phyloP scores from a whole-genome alignment of 1,139 yeast species.

The Candida sp. region DNA sequence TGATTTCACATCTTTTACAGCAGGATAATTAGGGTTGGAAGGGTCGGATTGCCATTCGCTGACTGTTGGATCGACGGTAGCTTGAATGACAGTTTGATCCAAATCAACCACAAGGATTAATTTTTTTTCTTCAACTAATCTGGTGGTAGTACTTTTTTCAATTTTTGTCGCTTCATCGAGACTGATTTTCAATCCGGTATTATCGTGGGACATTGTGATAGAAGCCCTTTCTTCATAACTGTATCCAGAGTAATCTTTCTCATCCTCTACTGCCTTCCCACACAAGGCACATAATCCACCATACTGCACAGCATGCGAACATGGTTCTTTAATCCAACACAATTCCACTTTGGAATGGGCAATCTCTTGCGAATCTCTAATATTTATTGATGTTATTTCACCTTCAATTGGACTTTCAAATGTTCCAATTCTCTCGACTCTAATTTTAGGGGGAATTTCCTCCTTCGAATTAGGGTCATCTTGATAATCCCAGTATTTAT shows the following conservation, averaged over 20 bases:
- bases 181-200: slow-evolving; percentile 80
- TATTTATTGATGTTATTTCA: slow-evolving; percentile 45
- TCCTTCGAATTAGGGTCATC: slow-evolving; percentile 52
- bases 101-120: slow-evolving; percentile 91
- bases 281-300: slow-evolving; percentile 96
- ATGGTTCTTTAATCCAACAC: slow-evolving; percentile 69
- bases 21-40: slow-evolving; percentile 76
- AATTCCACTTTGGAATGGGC: slow-evolving; percentile 47
- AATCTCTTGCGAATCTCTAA: slow-evolving; percentile 60
- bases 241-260: slow-evolving; percentile 75
- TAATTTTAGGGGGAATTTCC: slow-evolving; percentile 39
- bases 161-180: slow-evolving; percentile 83
- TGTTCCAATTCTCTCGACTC: slow-evolving; percentile 62
- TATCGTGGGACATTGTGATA: slow-evolving; percentile 87
- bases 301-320: slow-evolving; percentile 92
- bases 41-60: slow-evolving; percentile 95
- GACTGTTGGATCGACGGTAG: slow-evolving; percentile 96
- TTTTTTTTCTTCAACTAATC: slow-evolving; percentile 61
- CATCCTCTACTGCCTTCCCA: slow-evolving; percentile 82
- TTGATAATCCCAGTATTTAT: slow-evolving; percentile 67
- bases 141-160: slow-evolving; percentile 63
- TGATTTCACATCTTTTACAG: slow-evolving; percentile 75
- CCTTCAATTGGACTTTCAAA: slow-evolving; percentile 89
- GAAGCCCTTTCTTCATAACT: slow-evolving; percentile 76
- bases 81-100: slow-evolving; percentile 97